A percentile compares a stretch with the other conserved stretches of the same genome.
These are phyloP conservation scores for Ceratonia siliqua DNA, from an alignment of 306 rosid species.

Conservation along the genomic window DNA sequence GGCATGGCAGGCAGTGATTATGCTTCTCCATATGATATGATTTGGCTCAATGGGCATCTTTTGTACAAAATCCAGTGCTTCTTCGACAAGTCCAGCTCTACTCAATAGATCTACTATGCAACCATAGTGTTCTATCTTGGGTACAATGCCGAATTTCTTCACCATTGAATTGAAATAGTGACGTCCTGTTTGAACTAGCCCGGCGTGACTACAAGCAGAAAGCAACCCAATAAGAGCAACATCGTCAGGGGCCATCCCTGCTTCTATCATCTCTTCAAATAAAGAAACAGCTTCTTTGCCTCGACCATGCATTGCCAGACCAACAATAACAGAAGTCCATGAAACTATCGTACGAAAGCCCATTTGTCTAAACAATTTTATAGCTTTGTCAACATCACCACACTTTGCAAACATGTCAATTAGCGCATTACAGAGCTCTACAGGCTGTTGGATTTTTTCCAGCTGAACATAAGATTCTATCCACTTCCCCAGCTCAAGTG, in stretches of 20 bases:
- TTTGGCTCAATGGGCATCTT: conserved; percentile 77
- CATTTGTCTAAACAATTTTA: conserved; percentile 63
- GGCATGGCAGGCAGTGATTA: conserved; percentile 71
- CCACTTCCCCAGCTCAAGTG: conserved; percentile 95
- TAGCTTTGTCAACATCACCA: conserved; percentile 76
- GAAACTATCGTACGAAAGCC: conserved; percentile 65
- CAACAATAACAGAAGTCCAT: conserved; percentile 88
- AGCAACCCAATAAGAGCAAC: conserved; percentile 83
- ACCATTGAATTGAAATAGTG: conserved; percentile 62
- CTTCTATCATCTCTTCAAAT: conserved; percentile 73
- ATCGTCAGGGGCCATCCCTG: conserved; percentile 69
- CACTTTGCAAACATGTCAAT: conserved; percentile 95
- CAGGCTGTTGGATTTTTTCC: conserved; percentile 54
- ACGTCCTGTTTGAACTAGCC: conserved; percentile 69
- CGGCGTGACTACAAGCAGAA: conserved; percentile 88
- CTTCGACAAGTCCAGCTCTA: conserved; percentile 82
- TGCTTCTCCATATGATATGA: conserved; percentile 69
- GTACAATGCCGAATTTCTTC: conserved; percentile 50
- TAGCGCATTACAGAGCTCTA: conserved; percentile 77
- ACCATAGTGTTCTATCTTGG: conserved; percentile 87
- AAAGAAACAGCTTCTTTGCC: conserved; percentile 68
- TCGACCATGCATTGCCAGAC: conserved; percentile 88
- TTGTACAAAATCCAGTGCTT: conserved; percentile 65
- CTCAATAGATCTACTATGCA: conserved; percentile 89
- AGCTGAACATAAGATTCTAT: conserved; percentile 68